phyloP scores from a whole-genome alignment of 106 monocot genomes.

The Apostasia ramifera region DNA sequence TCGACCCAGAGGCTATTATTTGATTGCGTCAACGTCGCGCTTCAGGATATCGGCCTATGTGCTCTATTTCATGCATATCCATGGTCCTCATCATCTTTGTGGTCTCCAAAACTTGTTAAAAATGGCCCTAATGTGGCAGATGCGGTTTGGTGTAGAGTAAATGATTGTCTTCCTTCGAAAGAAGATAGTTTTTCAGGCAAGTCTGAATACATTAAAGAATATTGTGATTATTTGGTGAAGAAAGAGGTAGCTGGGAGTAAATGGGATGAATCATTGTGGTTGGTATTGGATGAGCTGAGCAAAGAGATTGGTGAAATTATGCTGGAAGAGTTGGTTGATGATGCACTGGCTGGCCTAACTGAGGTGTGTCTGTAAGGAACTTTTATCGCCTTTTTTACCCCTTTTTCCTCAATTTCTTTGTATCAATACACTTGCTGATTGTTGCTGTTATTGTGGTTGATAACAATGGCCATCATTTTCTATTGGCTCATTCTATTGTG shows the following conservation, averaged over 20 bases:
- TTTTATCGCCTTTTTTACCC: no score
- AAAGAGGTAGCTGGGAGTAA: conserved; percentile 27
- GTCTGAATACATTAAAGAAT: conserved; percentile 11
- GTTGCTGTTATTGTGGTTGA: no score
- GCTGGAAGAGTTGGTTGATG: conserved; percentile 45
- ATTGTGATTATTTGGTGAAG: conserved; percentile 28
- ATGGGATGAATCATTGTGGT: conserved; percentile 31
- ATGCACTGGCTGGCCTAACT: conserved; percentile 24
- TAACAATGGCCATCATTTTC: no score
- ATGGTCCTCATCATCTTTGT: conserved; percentile 9
- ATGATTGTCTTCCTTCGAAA: conserved; percentile 31
- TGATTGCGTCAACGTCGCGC: conserved; percentile 62
- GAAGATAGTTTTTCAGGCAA: conserved; percentile 2
- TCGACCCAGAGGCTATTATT: conserved; percentile 80
- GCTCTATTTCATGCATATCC: conserved; percentile 15
- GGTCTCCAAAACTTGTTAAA: neutral
- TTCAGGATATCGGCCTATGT: conserved; percentile 35
- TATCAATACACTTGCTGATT: no score
- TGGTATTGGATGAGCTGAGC: conserved; percentile 33
- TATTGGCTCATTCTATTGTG: no score
- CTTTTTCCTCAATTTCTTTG: no score
- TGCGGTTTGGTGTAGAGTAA: conserved; percentile 38
- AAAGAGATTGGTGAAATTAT: conserved; percentile 32
- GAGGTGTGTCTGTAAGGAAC: no score
- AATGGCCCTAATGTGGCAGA: conserved; percentile 10